Base-by-base conservation (phyloP, 2,329 filamentous ascomycete species). In the Xylaria sp. region DNA sequence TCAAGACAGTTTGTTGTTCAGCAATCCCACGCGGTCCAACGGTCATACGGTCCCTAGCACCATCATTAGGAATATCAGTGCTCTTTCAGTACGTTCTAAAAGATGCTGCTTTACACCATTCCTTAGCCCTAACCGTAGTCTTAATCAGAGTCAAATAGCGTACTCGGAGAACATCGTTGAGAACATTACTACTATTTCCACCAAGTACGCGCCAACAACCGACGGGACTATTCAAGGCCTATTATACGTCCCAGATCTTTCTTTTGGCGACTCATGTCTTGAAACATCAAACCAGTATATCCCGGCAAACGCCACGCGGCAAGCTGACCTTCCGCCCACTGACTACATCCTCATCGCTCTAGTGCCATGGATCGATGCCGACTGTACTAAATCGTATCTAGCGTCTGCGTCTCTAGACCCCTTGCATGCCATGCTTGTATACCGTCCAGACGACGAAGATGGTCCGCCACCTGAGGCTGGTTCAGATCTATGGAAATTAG, bases 171-270 rank as follows among this genome's bases (percentile, higher is more conserved):
- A 78, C 44, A 74, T 86, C 54, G 68, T 73, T 19, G 75, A 76
- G 59, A 90, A 90, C 69, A 84, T 97, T 53, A 91, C 88, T 44
- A 96, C 92, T 0, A 81, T 97, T 13, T 91, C 91, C 3, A 86
- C 84, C 31, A 90, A 87, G 63, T 87, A 86, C 72, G 82, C 86
- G 54, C 81, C 84, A 31, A 80, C 80, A 8, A 75, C 81, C 38
- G 85, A 88, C 66, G 84, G 84, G 56, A 79, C 86, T 55, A 86
- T 95, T 35, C 85, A 87, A 66, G 94, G 94, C 63, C 84, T 97
- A 15, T 83, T 98, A 59, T 98, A 95, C 74, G 90, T 96, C 2
- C 95, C 94, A 4, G 85, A 88, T 62, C 81, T 97, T 40, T 73
- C 77, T 5, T 58, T 71, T 10, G 74, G 81, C 58, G 83, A 89